Conservation (phyloP, 2,329 filamentous ascomycete species). For the Emergomyces africanus region DNA sequence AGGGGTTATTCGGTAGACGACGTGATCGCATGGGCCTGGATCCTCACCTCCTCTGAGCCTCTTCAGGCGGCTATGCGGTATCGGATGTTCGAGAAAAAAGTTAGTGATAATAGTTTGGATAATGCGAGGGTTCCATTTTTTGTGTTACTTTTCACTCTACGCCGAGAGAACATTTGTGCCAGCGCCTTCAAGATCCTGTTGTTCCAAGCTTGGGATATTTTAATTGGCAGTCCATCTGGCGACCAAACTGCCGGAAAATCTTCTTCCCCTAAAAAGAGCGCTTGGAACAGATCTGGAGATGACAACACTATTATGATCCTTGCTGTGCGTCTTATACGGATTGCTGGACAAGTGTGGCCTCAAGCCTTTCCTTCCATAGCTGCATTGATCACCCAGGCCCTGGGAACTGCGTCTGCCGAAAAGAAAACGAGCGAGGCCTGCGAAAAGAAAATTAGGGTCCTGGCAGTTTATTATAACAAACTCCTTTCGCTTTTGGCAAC, state of each 20-base stretch:
- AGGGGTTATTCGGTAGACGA: slow-evolving; percentile 26
- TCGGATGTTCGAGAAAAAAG: slow-evolving; percentile 16
- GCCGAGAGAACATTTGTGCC: slow-evolving; percentile 28
- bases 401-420: slow-evolving; percentile 11
- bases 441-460: slow-evolving; percentile 14
- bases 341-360: slow-evolving; percentile 39
- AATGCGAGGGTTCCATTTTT: slow-evolving; percentile 30
- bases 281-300: slow-evolving; percentile 13
- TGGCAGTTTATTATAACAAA: slow-evolving; percentile 36
- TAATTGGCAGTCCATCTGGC: not conserved
- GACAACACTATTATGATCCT: slow-evolving; percentile 25
- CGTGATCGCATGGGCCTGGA: slow-evolving; percentile 36
- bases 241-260: not conserved
- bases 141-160: slow-evolving; percentile 35
- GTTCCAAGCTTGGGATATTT: slow-evolving; percentile 21
- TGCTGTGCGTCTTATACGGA: slow-evolving; percentile 36
- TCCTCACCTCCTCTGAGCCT: slow-evolving; percentile 26
- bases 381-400: slow-evolving; percentile 24
- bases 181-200: slow-evolving; percentile 33
- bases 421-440: slow-evolving; percentile 4
- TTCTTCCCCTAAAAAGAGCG: slow-evolving; percentile 3
- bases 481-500: slow-evolving; percentile 37
- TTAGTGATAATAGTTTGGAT: not conserved
- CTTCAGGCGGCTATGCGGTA: slow-evolving; percentile 27
- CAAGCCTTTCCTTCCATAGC: slow-evolving; percentile 31